A percentile compares a stretch with the other conserved stretches of the same genome.
Conservation (phyloP, 2,329 filamentous ascomycete genomes). For the Talaromyces sp. region DNA sequence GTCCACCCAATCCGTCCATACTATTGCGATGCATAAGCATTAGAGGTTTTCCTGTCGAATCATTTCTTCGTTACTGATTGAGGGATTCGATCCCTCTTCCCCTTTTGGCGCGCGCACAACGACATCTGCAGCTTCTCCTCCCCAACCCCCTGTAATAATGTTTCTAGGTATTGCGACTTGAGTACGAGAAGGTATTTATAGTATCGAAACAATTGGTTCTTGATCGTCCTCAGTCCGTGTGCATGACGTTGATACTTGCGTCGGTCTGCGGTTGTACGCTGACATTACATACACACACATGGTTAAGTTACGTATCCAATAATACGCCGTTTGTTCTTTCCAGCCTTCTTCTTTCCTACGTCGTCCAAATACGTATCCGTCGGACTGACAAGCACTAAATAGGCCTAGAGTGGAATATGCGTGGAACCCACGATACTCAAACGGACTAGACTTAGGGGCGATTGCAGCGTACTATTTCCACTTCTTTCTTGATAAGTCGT, state of each 20-base stretch:
- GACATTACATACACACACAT: neutral
- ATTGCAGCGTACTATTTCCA: neutral
- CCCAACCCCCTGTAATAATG: neutral
- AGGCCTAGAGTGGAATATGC: conserved; percentile 16
- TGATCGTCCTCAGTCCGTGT: neutral
- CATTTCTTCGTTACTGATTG: neutral
- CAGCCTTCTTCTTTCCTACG: neutral
- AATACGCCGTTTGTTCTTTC: neutral
- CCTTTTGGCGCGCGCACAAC: neutral
- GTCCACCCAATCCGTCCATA: neutral
- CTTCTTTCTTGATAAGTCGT: neutral
- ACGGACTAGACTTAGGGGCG: neutral
- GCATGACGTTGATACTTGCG: neutral
- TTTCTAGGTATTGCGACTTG: neutral
- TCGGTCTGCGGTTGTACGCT: neutral
- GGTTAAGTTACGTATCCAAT: neutral
- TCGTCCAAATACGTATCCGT: neutral
- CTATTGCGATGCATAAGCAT: neutral
- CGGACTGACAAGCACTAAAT: neutral
- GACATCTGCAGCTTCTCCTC: conserved; percentile 2
- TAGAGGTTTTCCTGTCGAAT: conserved; percentile 1
- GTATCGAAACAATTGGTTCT: conserved; percentile 8
- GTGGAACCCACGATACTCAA: conserved; percentile 16
- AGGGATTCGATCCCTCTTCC: neutral
- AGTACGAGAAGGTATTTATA: conserved; percentile 11